phyloP scores from a whole-genome alignment of 2,329 filamentous ascomycete species.

The Atkinsonella texensis region DNA sequence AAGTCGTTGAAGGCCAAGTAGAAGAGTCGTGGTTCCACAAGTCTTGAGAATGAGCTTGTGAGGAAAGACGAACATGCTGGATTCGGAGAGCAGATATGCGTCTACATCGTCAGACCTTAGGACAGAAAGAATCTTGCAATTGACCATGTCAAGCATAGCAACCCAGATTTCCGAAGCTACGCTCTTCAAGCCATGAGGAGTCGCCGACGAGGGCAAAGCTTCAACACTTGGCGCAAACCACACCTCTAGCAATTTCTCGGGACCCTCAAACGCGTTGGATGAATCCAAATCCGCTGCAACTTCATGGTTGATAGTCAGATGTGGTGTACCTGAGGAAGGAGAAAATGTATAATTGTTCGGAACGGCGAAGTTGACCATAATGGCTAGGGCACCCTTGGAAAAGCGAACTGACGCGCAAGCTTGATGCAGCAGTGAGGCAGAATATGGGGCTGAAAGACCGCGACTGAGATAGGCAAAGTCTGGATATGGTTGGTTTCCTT shows the following conservation, averaged over 20 bases:
- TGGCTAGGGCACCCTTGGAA: background rate
- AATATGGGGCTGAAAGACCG: background rate
- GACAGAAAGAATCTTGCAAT: conserved; percentile 94
- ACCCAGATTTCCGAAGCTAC: conserved; percentile 83
- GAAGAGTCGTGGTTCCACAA: conserved; percentile 88
- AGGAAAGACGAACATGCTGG: conserved; percentile 99
- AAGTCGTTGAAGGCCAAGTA: conserved; percentile 80
- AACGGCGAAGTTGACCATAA: conserved; percentile 72
- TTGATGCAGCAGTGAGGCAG: background rate
- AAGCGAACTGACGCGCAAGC: background rate
- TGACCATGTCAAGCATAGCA: conserved; percentile 93
- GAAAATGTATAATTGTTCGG: conserved; percentile 74
- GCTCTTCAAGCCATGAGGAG: conserved; percentile 70
- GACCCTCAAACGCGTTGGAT: conserved; percentile 92
- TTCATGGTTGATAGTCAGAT: conserved; percentile 94
- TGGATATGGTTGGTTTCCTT: conserved; percentile 10
- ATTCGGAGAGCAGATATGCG: conserved; percentile 93
- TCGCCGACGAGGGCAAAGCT: conserved; percentile 56
- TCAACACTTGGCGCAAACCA: conserved; percentile 83
- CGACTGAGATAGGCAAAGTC: background rate
- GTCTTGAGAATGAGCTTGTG: conserved; percentile 99
- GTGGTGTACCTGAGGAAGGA: conserved; percentile 70
- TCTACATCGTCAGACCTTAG: conserved; percentile 90
- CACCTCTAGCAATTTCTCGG: conserved; percentile 95
- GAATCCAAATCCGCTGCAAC: conserved; percentile 88